These are phyloP conservation scores for Teunomyces kruisii DNA, from an alignment of 805 yeast species.

Conservation along the genomic window DNA sequence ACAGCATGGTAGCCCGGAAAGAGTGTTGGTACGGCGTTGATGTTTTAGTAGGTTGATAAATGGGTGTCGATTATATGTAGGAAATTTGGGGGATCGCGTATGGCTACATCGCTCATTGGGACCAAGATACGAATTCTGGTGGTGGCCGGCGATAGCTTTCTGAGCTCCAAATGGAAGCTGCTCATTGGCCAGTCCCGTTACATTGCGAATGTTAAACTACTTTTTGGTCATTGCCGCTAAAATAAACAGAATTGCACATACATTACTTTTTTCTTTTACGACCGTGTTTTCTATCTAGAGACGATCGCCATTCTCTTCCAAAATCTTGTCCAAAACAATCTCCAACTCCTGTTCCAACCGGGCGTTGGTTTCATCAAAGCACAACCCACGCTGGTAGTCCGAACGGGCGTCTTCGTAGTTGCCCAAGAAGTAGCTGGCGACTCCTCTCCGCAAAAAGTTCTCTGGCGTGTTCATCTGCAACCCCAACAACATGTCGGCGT, in stretches of 20 bases:
- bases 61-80: not conserved
- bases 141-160: too few relatives aligned
- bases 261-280: too few relatives aligned
- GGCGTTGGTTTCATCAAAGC: conserved; percentile 56
- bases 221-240: too few relatives aligned
- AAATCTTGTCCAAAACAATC: conserved; percentile 46
- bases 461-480: conserved; percentile 64
- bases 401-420: conserved; percentile 61
- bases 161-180: too few relatives aligned
- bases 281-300: not conserved
- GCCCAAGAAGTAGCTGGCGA: conserved; percentile 60
- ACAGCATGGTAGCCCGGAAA: not conserved
- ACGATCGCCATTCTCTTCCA: conserved; percentile 59
- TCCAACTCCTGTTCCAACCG: conserved; percentile 50
- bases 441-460: conserved; percentile 69
- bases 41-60: not conserved
- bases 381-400: conserved; percentile 70
- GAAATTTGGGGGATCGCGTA: too few relatives aligned
- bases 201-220: too few relatives aligned
- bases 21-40: not conserved
- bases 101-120: too few relatives aligned
- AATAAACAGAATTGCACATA: too few relatives aligned
- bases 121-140: too few relatives aligned
- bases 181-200: too few relatives aligned
- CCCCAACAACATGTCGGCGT: conserved; percentile 63